These are phyloP conservation scores for Trypanosoma rangeli DNA, from an alignment of 208 protist species.

Conservation along the genomic window DNA sequence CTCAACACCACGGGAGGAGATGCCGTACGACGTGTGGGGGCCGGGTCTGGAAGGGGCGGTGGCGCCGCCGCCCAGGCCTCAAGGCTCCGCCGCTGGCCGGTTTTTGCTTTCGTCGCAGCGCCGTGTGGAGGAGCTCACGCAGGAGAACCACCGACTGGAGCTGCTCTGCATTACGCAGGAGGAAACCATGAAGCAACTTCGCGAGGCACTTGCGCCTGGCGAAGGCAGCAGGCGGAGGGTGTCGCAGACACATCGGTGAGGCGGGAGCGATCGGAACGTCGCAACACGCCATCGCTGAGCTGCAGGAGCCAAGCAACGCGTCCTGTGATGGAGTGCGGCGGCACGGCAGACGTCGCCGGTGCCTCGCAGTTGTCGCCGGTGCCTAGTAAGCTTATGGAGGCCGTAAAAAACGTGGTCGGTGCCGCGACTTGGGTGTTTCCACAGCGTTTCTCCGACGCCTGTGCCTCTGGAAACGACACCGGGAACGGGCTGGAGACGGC, in stretches of 20 bases:
- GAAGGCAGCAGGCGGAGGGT: not conserved
- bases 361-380: not conserved
- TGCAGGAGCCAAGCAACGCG: not conserved
- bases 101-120: constrained; percentile 26
- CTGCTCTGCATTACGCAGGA: constrained; percentile 27
- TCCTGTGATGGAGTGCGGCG: not conserved
- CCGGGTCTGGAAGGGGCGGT: not conserved
- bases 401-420: constrained; percentile 1
- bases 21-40: not conserved
- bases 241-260: not conserved
- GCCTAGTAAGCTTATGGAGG: not conserved
- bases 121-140: constrained; percentile 28
- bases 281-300: constrained; percentile 13
- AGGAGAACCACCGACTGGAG: constrained; percentile 31
- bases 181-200: constrained; percentile 13
- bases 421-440: constrained; percentile 10
- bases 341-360: not conserved
- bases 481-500: not conserved
- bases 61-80: not conserved
- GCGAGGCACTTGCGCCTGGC: not conserved
- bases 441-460: not conserved
- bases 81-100: constrained; percentile 1
- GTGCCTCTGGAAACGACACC: not conserved
- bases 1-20: constrained; percentile 5
- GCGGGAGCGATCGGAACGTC: not conserved